Evolutionary conservation across 202 grass and related monocot genomes (phyloP).

Genomic region (Brachypodium distachyon): DNA sequence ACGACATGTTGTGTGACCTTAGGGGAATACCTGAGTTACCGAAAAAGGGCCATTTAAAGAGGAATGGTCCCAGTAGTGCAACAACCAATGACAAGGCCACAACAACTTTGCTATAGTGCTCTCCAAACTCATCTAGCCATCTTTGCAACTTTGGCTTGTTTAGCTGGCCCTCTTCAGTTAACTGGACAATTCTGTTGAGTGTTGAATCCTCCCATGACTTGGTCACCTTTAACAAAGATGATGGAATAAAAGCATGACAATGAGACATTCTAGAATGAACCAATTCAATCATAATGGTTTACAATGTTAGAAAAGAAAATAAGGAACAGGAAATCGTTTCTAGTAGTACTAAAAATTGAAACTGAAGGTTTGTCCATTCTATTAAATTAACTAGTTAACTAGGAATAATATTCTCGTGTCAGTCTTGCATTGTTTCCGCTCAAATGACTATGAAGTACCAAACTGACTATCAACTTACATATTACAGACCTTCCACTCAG

Average conservation of each 20-base stretch:
- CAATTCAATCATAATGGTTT: background rate
- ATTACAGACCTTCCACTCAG: background rate
- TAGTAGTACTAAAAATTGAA: background rate
- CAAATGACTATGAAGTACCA: background rate
- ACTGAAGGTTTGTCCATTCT: background rate
- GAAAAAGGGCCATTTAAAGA: conserved; percentile 96
- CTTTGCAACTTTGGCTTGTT: conserved; percentile 96
- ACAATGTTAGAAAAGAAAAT: background rate
- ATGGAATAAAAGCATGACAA: conserved; percentile 16
- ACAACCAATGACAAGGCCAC: conserved; percentile 75
- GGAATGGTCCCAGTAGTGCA: conserved; percentile 72
- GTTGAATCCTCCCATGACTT: conserved; percentile 98
- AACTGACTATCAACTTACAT: background rate
- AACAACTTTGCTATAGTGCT: conserved; percentile 83
- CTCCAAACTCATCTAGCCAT: conserved; percentile 98
- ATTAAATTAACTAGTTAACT: background rate
- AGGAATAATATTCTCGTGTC: background rate
- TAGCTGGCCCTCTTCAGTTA: conserved; percentile 90
- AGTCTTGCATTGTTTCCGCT: background rate
- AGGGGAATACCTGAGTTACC: conserved; percentile 82
- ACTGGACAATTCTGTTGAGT: conserved; percentile 86
- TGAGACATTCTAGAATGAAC: background rate
- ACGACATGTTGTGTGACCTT: background rate
- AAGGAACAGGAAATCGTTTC: background rate
- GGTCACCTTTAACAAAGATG: conserved; percentile 59